phyloP scores from a whole-genome alignment of 2,329 filamentous ascomycete genomes.

The Aphanocladium album region DNA sequence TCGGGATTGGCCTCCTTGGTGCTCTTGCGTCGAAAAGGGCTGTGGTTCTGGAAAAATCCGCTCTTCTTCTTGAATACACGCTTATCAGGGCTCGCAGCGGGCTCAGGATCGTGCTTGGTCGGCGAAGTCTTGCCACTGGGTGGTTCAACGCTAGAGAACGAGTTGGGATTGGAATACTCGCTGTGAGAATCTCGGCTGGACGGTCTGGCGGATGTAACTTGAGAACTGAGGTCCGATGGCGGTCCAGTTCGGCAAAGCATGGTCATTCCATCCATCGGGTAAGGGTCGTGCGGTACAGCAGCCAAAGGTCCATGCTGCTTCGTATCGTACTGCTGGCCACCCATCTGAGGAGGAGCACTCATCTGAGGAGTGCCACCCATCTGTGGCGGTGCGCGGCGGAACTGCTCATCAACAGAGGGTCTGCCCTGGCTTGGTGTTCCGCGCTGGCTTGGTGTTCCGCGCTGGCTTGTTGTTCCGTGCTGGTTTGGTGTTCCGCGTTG shows the following conservation, averaged over 20 bases:
- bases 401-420: conserved; percentile 15
- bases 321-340: conserved; percentile 16
- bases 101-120: conserved; percentile 54
- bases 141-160: conserved; percentile 80
- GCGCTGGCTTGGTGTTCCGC: conserved; percentile 37
- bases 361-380: conserved; percentile 17
- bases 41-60: conserved; percentile 89
- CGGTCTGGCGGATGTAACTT: conserved; percentile 60
- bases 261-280: conserved; percentile 93
- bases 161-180: conserved; percentile 85
- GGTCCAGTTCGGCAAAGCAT: conserved; percentile 84
- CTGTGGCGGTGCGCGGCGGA: conserved; percentile 17
- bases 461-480: conserved; percentile 29
- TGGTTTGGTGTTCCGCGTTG: conserved; percentile 29
- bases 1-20: conserved; percentile 59
- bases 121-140: conserved; percentile 70
- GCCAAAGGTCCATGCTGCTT: conserved; percentile 58
- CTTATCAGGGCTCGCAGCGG: conserved; percentile 55
- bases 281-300: conserved; percentile 82
- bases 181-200: conserved; percentile 85
- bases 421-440: conserved; percentile 17
- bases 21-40: conserved; percentile 89
- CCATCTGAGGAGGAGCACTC: conserved; percentile 17
- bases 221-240: conserved; percentile 47
- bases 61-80: conserved; percentile 66